Base-by-base conservation (phyloP, 2,329 filamentous ascomycete genomes). In the Fusarium cicatricum region DNA sequence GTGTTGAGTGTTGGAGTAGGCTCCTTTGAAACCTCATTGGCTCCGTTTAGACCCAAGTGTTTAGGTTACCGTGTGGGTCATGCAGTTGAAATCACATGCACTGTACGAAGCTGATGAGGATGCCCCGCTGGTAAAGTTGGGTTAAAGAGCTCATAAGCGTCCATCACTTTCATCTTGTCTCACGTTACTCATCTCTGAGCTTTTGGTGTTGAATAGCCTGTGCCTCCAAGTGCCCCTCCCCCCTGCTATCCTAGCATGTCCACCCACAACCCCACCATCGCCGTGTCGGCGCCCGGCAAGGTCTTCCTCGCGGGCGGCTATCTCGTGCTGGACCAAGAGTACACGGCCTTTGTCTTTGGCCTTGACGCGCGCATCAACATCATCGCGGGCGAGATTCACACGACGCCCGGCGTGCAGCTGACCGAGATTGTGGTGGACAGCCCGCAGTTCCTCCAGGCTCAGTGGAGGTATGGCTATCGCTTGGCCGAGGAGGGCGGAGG, bases 301-400 rank as follows among this genome's bases (percentile, higher is more conserved):
- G 95, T 99, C 57, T 85, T 99, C 62, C 85, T 98, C 48, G 92
- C 94, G 4, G 95, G 95, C 61, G 95, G 95, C 58, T 99, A 98
- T 76, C 87, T 98, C 39, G 94, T 97, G 17, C 87, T 99, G 39
- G 94, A 98, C 78, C 87, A 91, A 58, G 81, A 84, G 58, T 92
- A 97, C 76, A 95, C 90, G 3, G 94, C 89, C 23, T 77, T 91
- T 49, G 83, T 91, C 58, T 83, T 89, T 69, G 87, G 87, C 26
- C 82, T 90, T 52, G 84, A 84, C 69, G 85, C 88, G 38, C 80
- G 88, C 61, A 88, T 91, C 77, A 87, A 87, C 64, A 83, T 88
- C 56, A 72, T 89, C 54, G 84, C 85, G 9, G 76, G 79, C 43
- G 79, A 82, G 60, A 84, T 87, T 62, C 77, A 76, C 62, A 83